A percentile compares a stretch with the other conserved stretches of the same genome.
Evolutionary conservation across 2,329 filamentous ascomycete genomes (phyloP).

Genomic region (Penicillium digitatum): DNA sequence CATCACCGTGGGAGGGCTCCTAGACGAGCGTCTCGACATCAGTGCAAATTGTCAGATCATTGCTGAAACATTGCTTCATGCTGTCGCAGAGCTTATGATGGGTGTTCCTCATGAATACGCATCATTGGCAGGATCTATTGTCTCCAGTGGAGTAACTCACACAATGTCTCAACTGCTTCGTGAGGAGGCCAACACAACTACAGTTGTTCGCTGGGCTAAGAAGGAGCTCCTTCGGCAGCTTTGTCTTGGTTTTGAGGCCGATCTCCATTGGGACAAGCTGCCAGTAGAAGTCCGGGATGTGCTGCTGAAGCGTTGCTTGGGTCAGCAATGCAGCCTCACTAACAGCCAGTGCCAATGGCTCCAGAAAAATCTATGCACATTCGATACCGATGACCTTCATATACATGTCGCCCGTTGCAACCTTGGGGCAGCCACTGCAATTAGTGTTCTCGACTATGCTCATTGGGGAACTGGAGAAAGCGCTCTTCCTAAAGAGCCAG

Average conservation of each 20-base stretch:
- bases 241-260: slow-evolving; percentile 49
- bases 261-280: slow-evolving; percentile 51
- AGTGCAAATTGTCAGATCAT: slow-evolving; percentile 38
- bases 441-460: slow-evolving; percentile 32
- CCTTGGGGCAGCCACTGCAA: slow-evolving; percentile 42
- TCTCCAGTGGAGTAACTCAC: slow-evolving; percentile 33
- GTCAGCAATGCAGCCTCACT: slow-evolving; percentile 41
- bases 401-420: slow-evolving; percentile 50
- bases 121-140: slow-evolving; percentile 32
- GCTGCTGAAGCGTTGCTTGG: slow-evolving; percentile 47
- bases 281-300: slow-evolving; percentile 46
- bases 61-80: slow-evolving; percentile 39
- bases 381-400: slow-evolving; percentile 36
- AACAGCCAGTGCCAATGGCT: slow-evolving; percentile 45
- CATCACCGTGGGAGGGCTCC: slow-evolving; percentile 31
- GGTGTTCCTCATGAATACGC: slow-evolving; percentile 39
- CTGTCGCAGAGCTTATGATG: slow-evolving; percentile 35
- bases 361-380: slow-evolving; percentile 37
- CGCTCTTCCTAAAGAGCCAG: slow-evolving; percentile 22
- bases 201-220: slow-evolving; percentile 41
- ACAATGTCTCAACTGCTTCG: slow-evolving; percentile 33
- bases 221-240: slow-evolving; percentile 48
- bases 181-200: slow-evolving; percentile 37
- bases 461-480: slow-evolving; percentile 28
- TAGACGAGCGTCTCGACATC: slow-evolving; percentile 33